Base-by-base conservation (phyloP, 2,329 filamentous ascomycete genomes). In the Colletotrichum nymphaeae region DNA sequence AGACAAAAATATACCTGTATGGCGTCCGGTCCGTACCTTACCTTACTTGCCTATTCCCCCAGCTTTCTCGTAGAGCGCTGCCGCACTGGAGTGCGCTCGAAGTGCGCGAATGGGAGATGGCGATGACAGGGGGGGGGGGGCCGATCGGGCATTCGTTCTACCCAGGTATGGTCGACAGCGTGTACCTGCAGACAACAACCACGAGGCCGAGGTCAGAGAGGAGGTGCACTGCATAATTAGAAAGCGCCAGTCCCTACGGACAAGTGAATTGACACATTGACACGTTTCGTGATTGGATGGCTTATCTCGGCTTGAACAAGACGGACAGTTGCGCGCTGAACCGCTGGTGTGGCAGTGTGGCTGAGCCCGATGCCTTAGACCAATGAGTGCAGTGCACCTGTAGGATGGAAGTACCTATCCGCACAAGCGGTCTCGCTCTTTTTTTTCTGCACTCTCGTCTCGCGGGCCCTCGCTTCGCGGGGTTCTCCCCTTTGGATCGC, bases 291-390 rank as follows among this genome's bases (percentile, higher is more conserved):
- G 52, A 52, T n/a, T 30, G 53, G 67, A 30, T 60, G 68, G 68
- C 52, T 71, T 67, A 56, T 63, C n/a, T 67, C 68, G 68, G 68
- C 63, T 56, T 56, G 63, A 46, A 60, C 63, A 63, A 69, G 5
- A 49, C 42, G 42, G 52, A 64, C 52, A 9, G 12, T 30, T 16
- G n/a, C 12, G n/a, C n/a, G 11, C 12, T 35, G 32, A n/a, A n/a
- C 52, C n/a, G 11, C 4, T 22, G 53, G 11, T 67, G 56, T 14
- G 52, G 12, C 53, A 58, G 49, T 42, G 60, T 58, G 56, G 65
- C 65, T 62, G 42, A 67, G 56, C 65, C 9, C 37, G 3, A 46
- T 32, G n/a, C 16, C 9, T 30, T 28, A 11, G 6, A 4, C 35
- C 42, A 49, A 49, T 42, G 37, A 22, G 9, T 9, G 19, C 42